phyloP scores from a whole-genome alignment of 257 asterid species.

The Cordia subcordata region DNA sequence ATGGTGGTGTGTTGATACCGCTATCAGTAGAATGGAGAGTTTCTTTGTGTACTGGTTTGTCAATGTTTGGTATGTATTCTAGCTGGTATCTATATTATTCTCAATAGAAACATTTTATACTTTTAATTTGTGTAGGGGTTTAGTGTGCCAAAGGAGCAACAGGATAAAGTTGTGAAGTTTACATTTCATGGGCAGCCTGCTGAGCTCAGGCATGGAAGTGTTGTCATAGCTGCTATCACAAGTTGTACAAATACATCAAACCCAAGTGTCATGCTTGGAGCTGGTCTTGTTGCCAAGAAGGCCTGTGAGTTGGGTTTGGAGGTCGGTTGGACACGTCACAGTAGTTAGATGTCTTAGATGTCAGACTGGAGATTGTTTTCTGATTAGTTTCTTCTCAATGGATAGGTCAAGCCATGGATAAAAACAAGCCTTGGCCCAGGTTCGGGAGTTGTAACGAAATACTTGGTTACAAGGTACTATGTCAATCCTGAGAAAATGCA shows the following conservation, averaged over 20 bases:
- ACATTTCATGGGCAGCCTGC: conserved; percentile 66
- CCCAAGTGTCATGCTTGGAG: conserved; percentile 99
- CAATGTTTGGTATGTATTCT: too few relatives aligned
- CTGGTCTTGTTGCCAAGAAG: conserved; percentile 94
- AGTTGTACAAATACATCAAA: conserved; percentile 96
- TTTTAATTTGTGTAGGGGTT: conserved; percentile 52
- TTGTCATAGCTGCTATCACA: conserved; percentile 91
- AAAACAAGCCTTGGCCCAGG: conserved; percentile 99
- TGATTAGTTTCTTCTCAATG: conserved; percentile 8
- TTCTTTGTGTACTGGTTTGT: too few relatives aligned
- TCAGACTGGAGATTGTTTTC: background rate
- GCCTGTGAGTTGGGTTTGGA: conserved; percentile 86
- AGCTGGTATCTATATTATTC: too few relatives aligned
- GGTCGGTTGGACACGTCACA: conserved; percentile 62
- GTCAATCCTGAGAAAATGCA: background rate
- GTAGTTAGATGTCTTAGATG: too few relatives aligned
- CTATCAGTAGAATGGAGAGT: too few relatives aligned
- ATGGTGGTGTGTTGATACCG: too few relatives aligned
- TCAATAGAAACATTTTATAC: background rate
- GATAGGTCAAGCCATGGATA: conserved; percentile 94
- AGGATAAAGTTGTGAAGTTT: conserved; percentile 71
- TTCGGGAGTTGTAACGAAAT: conserved; percentile 92
- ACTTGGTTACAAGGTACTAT: conserved; percentile 69
- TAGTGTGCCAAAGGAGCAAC: conserved; percentile 72
- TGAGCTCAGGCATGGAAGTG: conserved; percentile 89